Evolutionary conservation across 768 basidiomycete species (phyloP).

Genomic region (Russula vinacea): DNA sequence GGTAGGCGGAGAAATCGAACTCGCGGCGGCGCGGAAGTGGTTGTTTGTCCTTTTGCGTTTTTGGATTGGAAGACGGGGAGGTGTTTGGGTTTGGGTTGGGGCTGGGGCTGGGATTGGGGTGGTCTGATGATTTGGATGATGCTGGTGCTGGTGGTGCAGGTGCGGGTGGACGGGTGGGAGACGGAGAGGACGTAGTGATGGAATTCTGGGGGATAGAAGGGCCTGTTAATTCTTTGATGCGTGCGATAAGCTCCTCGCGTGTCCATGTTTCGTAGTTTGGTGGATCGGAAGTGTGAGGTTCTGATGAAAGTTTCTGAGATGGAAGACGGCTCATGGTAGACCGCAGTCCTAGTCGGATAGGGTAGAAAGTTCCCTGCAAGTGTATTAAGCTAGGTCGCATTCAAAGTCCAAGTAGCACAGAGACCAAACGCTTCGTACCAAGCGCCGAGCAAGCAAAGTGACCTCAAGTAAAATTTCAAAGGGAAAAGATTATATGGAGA

Average conservation of each 20-base stretch:
- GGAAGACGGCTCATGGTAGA: neutral
- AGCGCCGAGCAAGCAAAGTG: neutral
- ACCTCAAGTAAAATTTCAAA: neutral
- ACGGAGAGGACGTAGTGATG: neutral
- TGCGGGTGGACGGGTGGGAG: neutral
- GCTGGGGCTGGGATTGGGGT: neutral
- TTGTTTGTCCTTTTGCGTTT: conserved; percentile 3
- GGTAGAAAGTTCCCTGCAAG: conserved; percentile 13
- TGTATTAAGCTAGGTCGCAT: conserved; percentile 19
- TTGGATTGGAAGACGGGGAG: neutral
- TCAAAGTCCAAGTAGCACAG: neutral
- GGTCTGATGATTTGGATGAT: too few relatives aligned
- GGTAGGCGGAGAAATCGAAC: conserved; percentile 66
- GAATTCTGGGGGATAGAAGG: conserved; percentile 36
- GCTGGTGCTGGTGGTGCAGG: conserved; percentile 26
- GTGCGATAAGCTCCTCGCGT: conserved; percentile 67
- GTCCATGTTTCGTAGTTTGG: conserved; percentile 53
- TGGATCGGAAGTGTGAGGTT: neutral
- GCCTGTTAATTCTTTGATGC: conserved; percentile 43
- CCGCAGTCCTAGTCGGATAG: conserved; percentile 3
- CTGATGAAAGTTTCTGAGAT: neutral
- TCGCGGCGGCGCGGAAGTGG: conserved; percentile 36
- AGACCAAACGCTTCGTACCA: neutral
- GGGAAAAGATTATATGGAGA: neutral
- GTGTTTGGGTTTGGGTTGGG: neutral